These are phyloP conservation scores for Aspergillus spinulosporus DNA, from an alignment of 2,329 filamentous ascomycete species.

Conservation along the genomic window DNA sequence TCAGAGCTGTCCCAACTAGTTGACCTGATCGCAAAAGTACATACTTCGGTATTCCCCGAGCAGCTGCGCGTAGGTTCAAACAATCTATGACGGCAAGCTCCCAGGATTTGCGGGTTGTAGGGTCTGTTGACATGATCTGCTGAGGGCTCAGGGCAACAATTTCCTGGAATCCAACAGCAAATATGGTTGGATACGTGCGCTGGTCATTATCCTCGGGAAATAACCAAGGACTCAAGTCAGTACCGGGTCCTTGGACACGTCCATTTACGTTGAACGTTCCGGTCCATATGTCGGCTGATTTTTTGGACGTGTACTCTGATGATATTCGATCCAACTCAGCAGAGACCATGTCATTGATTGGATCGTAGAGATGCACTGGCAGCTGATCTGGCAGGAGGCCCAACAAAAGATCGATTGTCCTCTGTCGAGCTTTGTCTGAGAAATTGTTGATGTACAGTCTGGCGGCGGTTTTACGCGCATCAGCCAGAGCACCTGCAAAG, in stretches of 20 bases:
- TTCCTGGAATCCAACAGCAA: constrained; percentile 92
- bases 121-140: constrained; percentile 98
- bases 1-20: constrained; percentile 87
- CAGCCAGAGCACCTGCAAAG: constrained; percentile 84
- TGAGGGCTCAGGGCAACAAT: constrained; percentile 97
- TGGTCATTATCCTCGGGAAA: constrained; percentile 60
- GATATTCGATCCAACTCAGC: constrained; percentile 67
- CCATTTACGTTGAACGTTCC: constrained; percentile 97
- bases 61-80: constrained; percentile 70
- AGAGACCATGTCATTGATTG: constrained; percentile 87
- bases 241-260: constrained; percentile 70
- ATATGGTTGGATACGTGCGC: constrained; percentile 73
- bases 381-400: constrained; percentile 80
- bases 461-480: constrained; percentile 90
- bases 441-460: constrained; percentile 98
- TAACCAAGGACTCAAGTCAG: constrained; percentile 84
- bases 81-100: constrained; percentile 76
- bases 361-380: constrained; percentile 85
- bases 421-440: constrained; percentile 86
- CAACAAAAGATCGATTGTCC: constrained; percentile 90
- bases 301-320: constrained; percentile 72
- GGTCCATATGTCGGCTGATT: constrained; percentile 75
- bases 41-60: constrained; percentile 71
- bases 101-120: constrained; percentile 80
- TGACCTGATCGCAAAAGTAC: constrained; percentile 89